These are phyloP conservation scores for Pleurozium schreberi DNA, from an alignment of 225 moss, liverwort and hornwort species.

Conservation along the genomic window DNA sequence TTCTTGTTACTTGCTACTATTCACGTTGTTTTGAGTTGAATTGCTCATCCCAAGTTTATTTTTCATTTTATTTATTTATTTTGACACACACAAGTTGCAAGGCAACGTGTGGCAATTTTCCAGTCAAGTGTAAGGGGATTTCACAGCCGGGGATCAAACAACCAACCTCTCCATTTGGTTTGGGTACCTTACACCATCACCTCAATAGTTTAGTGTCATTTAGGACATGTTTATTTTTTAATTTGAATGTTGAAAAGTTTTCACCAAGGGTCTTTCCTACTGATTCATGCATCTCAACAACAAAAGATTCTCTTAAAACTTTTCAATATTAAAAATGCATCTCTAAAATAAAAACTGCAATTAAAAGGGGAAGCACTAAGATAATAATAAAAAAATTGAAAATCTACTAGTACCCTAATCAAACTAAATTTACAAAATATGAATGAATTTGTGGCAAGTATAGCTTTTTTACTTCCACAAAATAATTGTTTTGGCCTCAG, in stretches of 20 bases:
- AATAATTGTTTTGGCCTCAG: accelerated
- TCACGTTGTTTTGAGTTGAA: background rate
- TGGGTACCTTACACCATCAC: too few relatives aligned
- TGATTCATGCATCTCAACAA: background rate
- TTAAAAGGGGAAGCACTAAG: accelerated
- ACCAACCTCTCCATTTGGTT: too few relatives aligned
- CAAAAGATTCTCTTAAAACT: too few relatives aligned
- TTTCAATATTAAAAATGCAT: background rate
- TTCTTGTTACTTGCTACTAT: background rate
- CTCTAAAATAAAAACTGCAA: background rate
- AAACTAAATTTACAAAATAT: background rate
- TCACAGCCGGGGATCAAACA: too few relatives aligned
- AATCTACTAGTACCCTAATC: too few relatives aligned
- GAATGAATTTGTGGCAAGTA: background rate
- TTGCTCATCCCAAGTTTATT: background rate
- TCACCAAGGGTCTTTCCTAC: background rate
- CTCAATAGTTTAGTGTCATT: too few relatives aligned
- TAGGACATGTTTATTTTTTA: too few relatives aligned
- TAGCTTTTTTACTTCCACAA: background rate
- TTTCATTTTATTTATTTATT: too few relatives aligned
- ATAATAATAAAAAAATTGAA: background rate
- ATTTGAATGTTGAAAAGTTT: background rate
- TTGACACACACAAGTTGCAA: too few relatives aligned
- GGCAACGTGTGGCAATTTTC: too few relatives aligned
- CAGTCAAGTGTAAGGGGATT: too few relatives aligned